phyloP scores from a whole-genome alignment of 2,329 filamentous ascomycete genomes.

The Diaporthe sp. region DNA sequence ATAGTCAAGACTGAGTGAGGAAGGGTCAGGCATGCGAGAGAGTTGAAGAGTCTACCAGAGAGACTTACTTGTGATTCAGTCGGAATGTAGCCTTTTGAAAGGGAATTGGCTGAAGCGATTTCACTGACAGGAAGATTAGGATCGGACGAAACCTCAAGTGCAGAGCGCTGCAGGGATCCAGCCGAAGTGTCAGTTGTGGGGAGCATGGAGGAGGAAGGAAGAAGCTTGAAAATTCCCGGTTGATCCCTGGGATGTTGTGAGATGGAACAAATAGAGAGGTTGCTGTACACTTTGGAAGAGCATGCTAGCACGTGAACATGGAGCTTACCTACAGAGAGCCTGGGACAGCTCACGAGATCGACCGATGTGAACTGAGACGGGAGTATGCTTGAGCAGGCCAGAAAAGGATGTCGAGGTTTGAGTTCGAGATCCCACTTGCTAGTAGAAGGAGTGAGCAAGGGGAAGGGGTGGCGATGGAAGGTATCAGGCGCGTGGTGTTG shows the following conservation, averaged over 20 bases:
- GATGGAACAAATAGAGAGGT: background rate
- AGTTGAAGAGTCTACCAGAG: background rate
- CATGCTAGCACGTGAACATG: background rate
- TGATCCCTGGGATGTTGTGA: background rate
- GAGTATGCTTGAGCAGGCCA: background rate
- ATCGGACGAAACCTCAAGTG: background rate
- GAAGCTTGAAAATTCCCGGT: background rate
- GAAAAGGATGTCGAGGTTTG: background rate
- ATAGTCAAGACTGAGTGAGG: conserved; percentile 2
- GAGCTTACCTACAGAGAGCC: background rate
- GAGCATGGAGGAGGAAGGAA: background rate
- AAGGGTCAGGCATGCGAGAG: background rate
- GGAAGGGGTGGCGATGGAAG: background rate
- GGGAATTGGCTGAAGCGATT: background rate
- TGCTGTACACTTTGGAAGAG: background rate
- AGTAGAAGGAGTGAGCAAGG: background rate
- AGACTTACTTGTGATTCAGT: background rate
- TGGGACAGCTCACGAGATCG: background rate
- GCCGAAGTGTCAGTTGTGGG: background rate
- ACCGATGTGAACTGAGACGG: background rate
- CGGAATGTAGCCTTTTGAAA: background rate
- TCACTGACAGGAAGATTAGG: background rate
- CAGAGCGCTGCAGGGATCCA: background rate
- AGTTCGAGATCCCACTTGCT: no score
- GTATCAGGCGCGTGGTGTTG: background rate